These are phyloP conservation scores for Hypoxylon sp. DNA, from an alignment of 2,329 filamentous ascomycete species.

Conservation along the genomic window DNA sequence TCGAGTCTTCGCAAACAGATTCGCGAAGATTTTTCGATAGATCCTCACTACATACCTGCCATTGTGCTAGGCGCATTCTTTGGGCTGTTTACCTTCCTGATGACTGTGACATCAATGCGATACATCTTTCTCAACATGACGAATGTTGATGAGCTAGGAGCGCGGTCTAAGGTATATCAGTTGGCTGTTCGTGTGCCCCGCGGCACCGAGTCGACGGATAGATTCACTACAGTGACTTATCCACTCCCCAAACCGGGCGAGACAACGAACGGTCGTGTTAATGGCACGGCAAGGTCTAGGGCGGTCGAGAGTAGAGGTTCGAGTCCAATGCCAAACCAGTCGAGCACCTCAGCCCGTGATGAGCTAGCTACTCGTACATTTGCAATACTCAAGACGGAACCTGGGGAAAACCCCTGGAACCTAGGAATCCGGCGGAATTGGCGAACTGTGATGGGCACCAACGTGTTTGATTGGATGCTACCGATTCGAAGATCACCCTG, in stretches of 20 bases:
- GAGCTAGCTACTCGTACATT: slow-evolving; percentile 75
- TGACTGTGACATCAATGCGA: slow-evolving; percentile 80
- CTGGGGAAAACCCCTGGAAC: slow-evolving; percentile 89
- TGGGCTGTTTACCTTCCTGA: slow-evolving; percentile 82
- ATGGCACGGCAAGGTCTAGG: slow-evolving; percentile 22
- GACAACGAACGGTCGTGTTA: slow-evolving; percentile 34
- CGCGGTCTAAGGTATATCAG: slow-evolving; percentile 74
- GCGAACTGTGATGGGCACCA: slow-evolving; percentile 83
- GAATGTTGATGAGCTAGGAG: slow-evolving; percentile 83
- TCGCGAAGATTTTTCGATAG: slow-evolving; percentile 58
- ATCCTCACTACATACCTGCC: slow-evolving; percentile 76
- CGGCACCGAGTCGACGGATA: slow-evolving; percentile 59
- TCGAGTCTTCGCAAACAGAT: slow-evolving; percentile 73
- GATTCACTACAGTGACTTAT: slow-evolving; percentile 71
- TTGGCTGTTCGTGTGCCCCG: slow-evolving; percentile 80
- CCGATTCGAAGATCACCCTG: slow-evolving; percentile 84
- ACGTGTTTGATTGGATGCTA: slow-evolving; percentile 82
- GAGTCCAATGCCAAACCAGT: slow-evolving; percentile 29
- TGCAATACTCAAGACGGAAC: slow-evolving; percentile 80
- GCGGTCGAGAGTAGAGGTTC: slow-evolving; percentile 22
- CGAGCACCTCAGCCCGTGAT: slow-evolving; percentile 56
- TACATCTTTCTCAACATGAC: slow-evolving; percentile 82
- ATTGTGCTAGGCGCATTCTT: slow-evolving; percentile 81
- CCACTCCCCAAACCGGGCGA: slow-evolving; percentile 62
- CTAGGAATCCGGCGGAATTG: slow-evolving; percentile 80